Evolutionary conservation across 225 moss, liverwort and hornwort genomes (phyloP).

Genomic region (Polytrichum formosum): DNA sequence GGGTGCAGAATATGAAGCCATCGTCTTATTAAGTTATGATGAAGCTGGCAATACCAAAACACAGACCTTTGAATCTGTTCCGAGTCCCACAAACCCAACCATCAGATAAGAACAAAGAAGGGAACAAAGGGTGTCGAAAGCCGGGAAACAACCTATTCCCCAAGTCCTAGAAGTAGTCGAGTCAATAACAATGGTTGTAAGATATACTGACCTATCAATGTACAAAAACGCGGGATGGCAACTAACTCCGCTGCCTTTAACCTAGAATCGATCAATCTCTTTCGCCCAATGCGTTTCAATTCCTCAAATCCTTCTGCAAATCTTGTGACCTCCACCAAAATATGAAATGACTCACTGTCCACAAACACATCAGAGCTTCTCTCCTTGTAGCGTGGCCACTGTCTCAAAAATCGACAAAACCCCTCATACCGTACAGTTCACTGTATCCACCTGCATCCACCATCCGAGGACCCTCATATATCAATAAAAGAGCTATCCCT

Average conservation of each 20-base stretch:
- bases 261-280: constrained; percentile 9
- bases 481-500: too few species aligned
- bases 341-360: not conserved
- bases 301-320: constrained; percentile 7
- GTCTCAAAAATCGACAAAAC: constrained; percentile 9
- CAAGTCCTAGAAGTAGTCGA: not conserved
- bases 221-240: constrained; percentile 10
- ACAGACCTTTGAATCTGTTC: not conserved
- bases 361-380: not conserved
- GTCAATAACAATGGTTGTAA: not conserved
- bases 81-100: not conserved
- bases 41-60: not conserved
- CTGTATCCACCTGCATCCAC: constrained; percentile 12
- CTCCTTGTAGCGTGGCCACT: constrained; percentile 16
- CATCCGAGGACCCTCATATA: too few species aligned
- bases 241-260: not conserved
- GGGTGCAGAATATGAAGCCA: constrained; percentile 49
- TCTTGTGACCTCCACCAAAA: constrained; percentile 10
- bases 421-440: constrained; percentile 20
- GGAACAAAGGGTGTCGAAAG: not conserved
- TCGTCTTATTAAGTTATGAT: constrained; percentile 3
- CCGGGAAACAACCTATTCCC: not conserved
- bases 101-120: not conserved
- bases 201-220: not conserved
- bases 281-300: not conserved